These are phyloP conservation scores for Diplodia sapinea DNA, from an alignment of 2,329 filamentous ascomycete genomes.

Conservation along the genomic window DNA sequence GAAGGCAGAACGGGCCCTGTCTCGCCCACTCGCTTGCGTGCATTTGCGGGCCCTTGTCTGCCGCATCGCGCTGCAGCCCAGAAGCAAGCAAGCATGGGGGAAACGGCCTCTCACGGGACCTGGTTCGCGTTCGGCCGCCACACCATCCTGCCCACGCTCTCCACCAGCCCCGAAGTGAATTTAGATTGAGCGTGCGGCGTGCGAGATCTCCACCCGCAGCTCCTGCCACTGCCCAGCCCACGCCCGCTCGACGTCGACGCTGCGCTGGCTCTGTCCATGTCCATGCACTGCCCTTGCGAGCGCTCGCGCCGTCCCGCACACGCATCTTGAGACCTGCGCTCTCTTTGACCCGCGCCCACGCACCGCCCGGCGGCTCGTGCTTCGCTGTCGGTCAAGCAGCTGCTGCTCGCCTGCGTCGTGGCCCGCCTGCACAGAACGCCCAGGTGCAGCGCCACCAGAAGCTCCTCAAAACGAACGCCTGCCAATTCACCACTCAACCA, in stretches of 20 bases:
- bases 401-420: constrained; percentile 27
- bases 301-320: constrained; percentile 31
- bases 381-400: constrained; percentile 23
- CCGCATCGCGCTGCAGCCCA: constrained; percentile 29
- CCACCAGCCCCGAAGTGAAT: constrained; percentile 28
- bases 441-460: constrained; percentile 26
- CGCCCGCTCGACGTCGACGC: constrained; percentile 10
- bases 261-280: constrained; percentile 26
- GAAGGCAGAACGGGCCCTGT: constrained; percentile 17
- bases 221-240: constrained; percentile 3
- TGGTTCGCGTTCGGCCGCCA: constrained; percentile 29
- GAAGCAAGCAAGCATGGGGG: constrained; percentile 29
- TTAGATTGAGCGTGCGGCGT: constrained; percentile 32
- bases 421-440: constrained; percentile 29
- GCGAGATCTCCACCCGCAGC: constrained; percentile 30
- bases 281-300: constrained; percentile 29
- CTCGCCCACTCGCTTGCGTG: constrained; percentile 31
- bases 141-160: constrained; percentile 22
- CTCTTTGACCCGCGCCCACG: constrained; percentile 25
- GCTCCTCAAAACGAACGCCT: constrained; percentile 27
- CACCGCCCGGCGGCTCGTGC: constrained; percentile 26
- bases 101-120: constrained; percentile 30
- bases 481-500: constrained; percentile 6
- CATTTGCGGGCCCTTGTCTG: constrained; percentile 27
- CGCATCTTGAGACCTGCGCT: constrained; percentile 31